Evolutionary conservation across 768 basidiomycete genomes (phyloP).

Genomic region (Russula sp.): DNA sequence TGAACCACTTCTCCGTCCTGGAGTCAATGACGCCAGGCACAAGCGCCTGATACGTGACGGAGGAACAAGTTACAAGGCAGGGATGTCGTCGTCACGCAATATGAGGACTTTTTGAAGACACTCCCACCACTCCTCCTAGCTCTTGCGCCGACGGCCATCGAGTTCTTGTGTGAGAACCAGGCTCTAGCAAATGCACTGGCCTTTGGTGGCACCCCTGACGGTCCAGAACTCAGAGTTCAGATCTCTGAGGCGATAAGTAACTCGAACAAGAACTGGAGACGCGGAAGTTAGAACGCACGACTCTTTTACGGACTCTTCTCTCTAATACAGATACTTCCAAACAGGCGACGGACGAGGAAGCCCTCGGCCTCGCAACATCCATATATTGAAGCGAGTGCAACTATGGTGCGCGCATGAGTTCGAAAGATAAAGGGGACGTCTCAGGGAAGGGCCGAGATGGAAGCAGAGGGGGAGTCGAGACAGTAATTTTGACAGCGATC

Average conservation of each 20-base stretch:
- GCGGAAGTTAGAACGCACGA: neutral
- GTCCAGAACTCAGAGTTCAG: neutral
- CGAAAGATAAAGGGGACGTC: too few relatives aligned
- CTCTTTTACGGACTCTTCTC: slow-evolving; percentile 9
- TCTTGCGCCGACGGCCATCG: slow-evolving; percentile 3
- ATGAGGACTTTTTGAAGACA: neutral
- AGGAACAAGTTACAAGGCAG: neutral
- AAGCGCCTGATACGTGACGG: slow-evolving; percentile 3
- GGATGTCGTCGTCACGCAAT: neutral
- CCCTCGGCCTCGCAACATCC: slow-evolving; percentile 9
- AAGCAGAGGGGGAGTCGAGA: too few relatives aligned
- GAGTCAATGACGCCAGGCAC: slow-evolving; percentile 2
- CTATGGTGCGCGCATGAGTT: too few relatives aligned
- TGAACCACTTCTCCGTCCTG: slow-evolving; percentile 4
- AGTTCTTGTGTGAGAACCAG: slow-evolving; percentile 2
- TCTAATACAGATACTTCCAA: neutral
- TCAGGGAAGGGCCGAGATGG: too few relatives aligned
- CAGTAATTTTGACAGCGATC: too few relatives aligned
- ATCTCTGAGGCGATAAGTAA: neutral
- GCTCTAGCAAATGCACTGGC: slow-evolving; percentile 6
- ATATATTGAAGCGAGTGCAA: too few relatives aligned
- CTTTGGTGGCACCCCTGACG: neutral
- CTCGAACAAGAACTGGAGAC: neutral
- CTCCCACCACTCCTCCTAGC: slow-evolving; percentile 1
- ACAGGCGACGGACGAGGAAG: neutral